Evolutionary conservation across 2,329 filamentous ascomycete species (phyloP).

Genomic region (Diaporthe destruens): DNA sequence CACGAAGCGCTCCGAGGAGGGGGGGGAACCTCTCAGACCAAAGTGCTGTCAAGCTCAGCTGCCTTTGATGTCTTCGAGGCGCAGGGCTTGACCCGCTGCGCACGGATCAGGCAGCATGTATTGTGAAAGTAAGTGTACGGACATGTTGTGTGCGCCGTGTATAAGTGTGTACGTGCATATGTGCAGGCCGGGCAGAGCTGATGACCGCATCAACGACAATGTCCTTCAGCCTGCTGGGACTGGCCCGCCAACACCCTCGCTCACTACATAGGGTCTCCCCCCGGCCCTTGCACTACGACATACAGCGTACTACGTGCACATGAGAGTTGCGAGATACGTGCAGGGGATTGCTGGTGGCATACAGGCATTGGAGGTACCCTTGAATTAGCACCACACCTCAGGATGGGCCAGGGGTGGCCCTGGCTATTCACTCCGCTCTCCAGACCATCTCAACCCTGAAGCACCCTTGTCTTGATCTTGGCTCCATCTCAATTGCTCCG

Average conservation of each 20-base stretch:
- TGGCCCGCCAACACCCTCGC: slow-evolving; percentile 33
- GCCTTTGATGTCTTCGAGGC: background rate
- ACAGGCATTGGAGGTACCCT: slow-evolving; percentile 49
- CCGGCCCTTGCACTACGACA: slow-evolving; percentile 31
- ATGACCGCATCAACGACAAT: slow-evolving; percentile 30
- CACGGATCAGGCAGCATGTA: slow-evolving; percentile 6
- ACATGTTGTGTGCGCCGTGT: slow-evolving; percentile 5
- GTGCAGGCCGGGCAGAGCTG: slow-evolving; percentile 6
- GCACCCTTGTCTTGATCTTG: slow-evolving; percentile 54
- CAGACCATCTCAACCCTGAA: slow-evolving; percentile 53
- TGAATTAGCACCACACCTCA: slow-evolving; percentile 55
- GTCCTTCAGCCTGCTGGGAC: slow-evolving; percentile 22
- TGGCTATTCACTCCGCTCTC: slow-evolving; percentile 51
- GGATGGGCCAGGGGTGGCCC: slow-evolving; percentile 53
- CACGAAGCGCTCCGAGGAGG: background rate
- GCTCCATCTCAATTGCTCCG: slow-evolving; percentile 59
- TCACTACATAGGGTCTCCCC: slow-evolving; percentile 24
- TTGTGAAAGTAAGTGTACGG: slow-evolving; percentile 4
- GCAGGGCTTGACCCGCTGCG: slow-evolving; percentile 1
- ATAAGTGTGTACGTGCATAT: slow-evolving; percentile 18
- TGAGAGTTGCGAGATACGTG: slow-evolving; percentile 27
- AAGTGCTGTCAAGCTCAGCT: background rate
- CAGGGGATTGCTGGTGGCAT: slow-evolving; percentile 48
- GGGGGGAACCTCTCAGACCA: background rate
- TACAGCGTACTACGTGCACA: slow-evolving; percentile 22